Evolutionary conservation across 2,329 filamentous ascomycete genomes (phyloP).

Genomic region (Escovopsis weberi): DNA sequence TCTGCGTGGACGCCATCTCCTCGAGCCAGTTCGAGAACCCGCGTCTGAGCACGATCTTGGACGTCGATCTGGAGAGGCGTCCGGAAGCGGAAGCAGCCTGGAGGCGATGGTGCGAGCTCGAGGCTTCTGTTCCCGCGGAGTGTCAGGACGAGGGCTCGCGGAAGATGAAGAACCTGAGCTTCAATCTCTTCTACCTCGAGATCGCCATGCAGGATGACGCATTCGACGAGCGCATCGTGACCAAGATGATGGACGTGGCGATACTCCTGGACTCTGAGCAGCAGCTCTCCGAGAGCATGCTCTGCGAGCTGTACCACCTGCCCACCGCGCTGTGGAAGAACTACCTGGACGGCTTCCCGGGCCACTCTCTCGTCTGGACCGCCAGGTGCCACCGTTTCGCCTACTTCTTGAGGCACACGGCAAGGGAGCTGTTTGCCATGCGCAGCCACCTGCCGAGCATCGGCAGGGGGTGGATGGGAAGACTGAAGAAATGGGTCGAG

Average conservation of each 20-base stretch:
- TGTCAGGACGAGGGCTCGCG: no score
- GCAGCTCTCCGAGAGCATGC: constrained; percentile 8
- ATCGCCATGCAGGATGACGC: background rate
- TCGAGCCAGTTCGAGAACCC: background rate
- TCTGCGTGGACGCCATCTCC: background rate
- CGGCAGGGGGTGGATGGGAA: constrained; percentile 8
- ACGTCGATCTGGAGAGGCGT: no score
- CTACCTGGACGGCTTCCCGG: constrained; percentile 3
- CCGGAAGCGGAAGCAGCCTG: no score
- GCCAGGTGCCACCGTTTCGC: constrained; percentile 1
- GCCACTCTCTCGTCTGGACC: constrained; percentile 4
- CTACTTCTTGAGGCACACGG: background rate
- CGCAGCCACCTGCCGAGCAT: background rate
- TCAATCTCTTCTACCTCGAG: background rate
- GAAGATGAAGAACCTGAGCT: no score
- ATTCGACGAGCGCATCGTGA: constrained; percentile 7
- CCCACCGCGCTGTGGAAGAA: constrained; percentile 6
- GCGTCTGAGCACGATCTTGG: no score
- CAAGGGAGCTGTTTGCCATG: background rate
- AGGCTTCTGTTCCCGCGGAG: no score
- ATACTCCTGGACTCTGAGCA: constrained; percentile 8
- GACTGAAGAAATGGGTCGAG: constrained; percentile 3
- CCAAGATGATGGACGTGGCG: constrained; percentile 8
- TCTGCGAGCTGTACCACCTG: constrained; percentile 12
- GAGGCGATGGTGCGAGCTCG: no score